phyloP scores from a whole-genome alignment of 768 basidiomycete genomes.

The Tylopilus vinaceipallidus region DNA sequence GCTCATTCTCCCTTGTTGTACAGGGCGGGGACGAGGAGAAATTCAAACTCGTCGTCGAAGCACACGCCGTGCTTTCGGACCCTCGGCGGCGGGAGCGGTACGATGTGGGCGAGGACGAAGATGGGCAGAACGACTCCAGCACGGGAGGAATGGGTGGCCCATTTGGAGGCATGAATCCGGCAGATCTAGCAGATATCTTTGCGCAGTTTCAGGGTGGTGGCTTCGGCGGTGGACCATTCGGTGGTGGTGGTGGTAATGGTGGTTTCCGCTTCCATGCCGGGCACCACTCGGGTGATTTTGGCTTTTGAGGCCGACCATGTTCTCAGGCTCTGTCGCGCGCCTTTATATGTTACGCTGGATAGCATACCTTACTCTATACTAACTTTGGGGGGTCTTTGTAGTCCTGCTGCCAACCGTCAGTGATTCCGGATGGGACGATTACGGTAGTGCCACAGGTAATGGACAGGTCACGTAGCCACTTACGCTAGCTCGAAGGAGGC shows the following conservation, averaged over 20 bases:
- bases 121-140: conserved; percentile 51
- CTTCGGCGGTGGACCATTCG: conserved; percentile 27
- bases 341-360: conserved; percentile 1
- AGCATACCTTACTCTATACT: conserved; percentile 8
- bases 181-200: conserved; percentile 64
- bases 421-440: too few relatives aligned
- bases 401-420: too few relatives aligned
- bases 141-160: conserved; percentile 43
- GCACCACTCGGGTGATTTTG: conserved; percentile 15
- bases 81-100: conserved; percentile 69
- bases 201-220: conserved; percentile 60
- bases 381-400: too few relatives aligned
- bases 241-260: conserved; percentile 31
- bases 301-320: conserved; percentile 8
- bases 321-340: not conserved
- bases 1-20: conserved; percentile 9
- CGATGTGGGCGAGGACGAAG: conserved; percentile 81
- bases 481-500: too few relatives aligned
- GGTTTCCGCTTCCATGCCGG: conserved; percentile 32
- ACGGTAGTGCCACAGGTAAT: too few relatives aligned
- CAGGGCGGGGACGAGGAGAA: conserved; percentile 94
- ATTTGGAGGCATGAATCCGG: conserved; percentile 37
- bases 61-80: conserved; percentile 80
- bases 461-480: too few relatives aligned
- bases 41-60: conserved; percentile 88